These are phyloP conservation scores for Talaromyces funiculosus DNA, from an alignment of 2,329 filamentous ascomycete species.

Conservation along the genomic window DNA sequence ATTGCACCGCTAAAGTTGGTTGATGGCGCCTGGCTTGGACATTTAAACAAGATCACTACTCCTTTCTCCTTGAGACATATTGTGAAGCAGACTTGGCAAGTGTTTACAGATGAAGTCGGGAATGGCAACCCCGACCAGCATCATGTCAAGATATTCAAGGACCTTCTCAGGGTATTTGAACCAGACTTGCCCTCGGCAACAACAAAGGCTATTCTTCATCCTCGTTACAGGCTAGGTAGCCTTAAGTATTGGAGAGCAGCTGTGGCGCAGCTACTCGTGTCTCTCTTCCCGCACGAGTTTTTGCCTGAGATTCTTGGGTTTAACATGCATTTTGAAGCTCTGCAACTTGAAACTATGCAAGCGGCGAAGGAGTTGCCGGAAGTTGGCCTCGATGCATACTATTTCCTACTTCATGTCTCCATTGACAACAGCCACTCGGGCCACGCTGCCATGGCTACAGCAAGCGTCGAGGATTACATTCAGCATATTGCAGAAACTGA, in stretches of 20 bases:
- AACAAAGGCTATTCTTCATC: conserved; percentile 22
- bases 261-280: conserved; percentile 43
- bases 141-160: conserved; percentile 37
- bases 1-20: conserved; percentile 43
- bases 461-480: conserved; percentile 37
- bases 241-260: conserved; percentile 39
- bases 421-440: conserved; percentile 49
- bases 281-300: conserved; percentile 46
- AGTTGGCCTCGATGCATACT: conserved; percentile 41
- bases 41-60: conserved; percentile 42
- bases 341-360: conserved; percentile 38
- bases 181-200: conserved; percentile 28
- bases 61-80: conserved; percentile 36
- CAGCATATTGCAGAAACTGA: conserved; percentile 22
- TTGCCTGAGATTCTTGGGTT: conserved; percentile 49
- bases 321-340: conserved; percentile 46
- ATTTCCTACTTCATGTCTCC: conserved; percentile 48
- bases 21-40: conserved; percentile 47
- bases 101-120: conserved; percentile 48
- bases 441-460: conserved; percentile 45
- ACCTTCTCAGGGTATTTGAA: conserved; percentile 29
- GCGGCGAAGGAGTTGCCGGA: conserved; percentile 42
- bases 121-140: conserved; percentile 45
- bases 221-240: background rate
- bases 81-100: conserved; percentile 45